Evolutionary conservation across 306 rosid species (phyloP).

Genomic region (Cucumis cinereus): DNA sequence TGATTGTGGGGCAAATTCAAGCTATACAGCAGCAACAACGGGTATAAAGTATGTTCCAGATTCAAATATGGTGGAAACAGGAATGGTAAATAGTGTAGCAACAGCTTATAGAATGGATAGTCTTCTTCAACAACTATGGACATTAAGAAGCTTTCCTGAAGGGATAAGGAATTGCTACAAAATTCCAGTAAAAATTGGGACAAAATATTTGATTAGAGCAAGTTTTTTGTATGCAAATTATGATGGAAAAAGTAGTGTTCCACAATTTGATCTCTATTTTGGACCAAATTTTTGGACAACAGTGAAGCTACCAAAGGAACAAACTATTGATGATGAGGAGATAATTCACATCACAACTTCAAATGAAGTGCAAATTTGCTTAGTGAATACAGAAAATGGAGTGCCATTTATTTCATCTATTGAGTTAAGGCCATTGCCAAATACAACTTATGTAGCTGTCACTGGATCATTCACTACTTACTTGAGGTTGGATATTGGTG

Average conservation of each 20-base stretch:
- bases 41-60: not conserved
- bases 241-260: not conserved
- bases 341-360: slow-evolving; percentile 12
- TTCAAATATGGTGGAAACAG: not conserved
- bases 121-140: not conserved
- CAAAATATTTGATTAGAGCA: slow-evolving; percentile 14
- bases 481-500: slow-evolving; percentile 10
- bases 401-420: slow-evolving; percentile 14
- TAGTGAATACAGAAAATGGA: slow-evolving; percentile 5
- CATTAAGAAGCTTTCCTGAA: not conserved
- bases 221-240: slow-evolving; percentile 19
- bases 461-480: slow-evolving; percentile 7
- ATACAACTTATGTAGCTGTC: not conserved
- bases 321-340: not conserved
- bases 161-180: slow-evolving; percentile 5
- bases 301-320: not conserved
- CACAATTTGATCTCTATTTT: slow-evolving; percentile 7
- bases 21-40: not conserved
- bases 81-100: not conserved
- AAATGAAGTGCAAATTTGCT: slow-evolving; percentile 4
- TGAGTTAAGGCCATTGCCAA: slow-evolving; percentile 15
- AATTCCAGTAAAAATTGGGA: not conserved
- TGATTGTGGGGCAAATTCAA: not conserved
- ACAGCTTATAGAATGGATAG: too few species aligned
- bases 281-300: not conserved